Base-by-base conservation (phyloP, 805 yeast genomes). In the Wickerhamiella lipophila region DNA sequence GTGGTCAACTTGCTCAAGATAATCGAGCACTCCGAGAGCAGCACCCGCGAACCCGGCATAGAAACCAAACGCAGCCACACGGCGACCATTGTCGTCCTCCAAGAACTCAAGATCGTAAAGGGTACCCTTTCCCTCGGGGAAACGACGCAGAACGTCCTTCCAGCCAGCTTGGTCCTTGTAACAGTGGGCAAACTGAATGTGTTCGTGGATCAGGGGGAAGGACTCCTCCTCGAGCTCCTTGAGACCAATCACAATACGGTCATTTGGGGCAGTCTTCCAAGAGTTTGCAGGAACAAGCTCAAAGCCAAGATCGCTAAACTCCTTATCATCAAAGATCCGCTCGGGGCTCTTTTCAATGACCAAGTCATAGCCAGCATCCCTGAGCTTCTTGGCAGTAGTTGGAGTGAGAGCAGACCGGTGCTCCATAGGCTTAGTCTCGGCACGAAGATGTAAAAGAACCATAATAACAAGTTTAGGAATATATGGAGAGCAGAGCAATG, bases 1-100 rank as follows among this genome's bases (percentile, higher is more conserved):
- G n/a, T 54, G 47, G 34, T 78, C 67, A 66, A 84, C 89, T 67
- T 89, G 89, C 70, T 83, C 81, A 46, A 94, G 83, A 96, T 97
- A 92, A 67, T 87, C 95, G 65, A 77, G 77, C 46, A 89, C 73
- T 60, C 98, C 98, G 49, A 92, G 69, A 29, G 98, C 99, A 30
- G 99, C 98, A 61, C 99, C 99, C 6, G 97, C 98, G 65, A 92
- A 92, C n/a, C 99, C 99, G 41, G 99, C 98, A 66, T 89, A 89
- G 73, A 77, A 92, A n/a, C 99, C 99, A 64, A 92, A 92, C 7
- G 98, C 98, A 41, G 99, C 99, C 25, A 92, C 99, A 69, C 99
- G 83, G 73, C 98, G 83, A 30, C 97, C 97, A 61, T 77, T 79
- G 58, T 83, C 96, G 64, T 92, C 86, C 66, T 84, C 94, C 64